Percentiles rank a stretch among this genome's conserved stretches.
Conservation (phyloP, 768 basidiomycete genomes). For the Russula compacta region DNA sequence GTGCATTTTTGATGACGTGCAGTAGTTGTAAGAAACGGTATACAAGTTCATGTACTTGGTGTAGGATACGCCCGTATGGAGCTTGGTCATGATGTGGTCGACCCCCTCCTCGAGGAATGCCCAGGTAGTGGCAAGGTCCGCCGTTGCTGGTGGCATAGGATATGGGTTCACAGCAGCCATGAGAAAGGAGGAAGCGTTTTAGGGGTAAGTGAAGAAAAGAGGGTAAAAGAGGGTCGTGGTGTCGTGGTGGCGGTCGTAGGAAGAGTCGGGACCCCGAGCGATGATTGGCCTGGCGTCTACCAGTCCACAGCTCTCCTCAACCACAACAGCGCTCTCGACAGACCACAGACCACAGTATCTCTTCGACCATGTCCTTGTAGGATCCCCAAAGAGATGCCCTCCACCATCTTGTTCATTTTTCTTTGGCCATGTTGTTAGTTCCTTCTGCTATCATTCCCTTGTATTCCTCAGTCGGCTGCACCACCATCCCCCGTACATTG, state of each 20-base stretch:
- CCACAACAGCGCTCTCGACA: background rate
- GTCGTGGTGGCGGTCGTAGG: conserved; percentile 11
- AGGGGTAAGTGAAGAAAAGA: background rate
- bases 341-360: background rate
- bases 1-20: conserved; percentile 80
- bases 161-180: conserved; percentile 13
- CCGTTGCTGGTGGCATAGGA: conserved; percentile 50
- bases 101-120: conserved; percentile 78
- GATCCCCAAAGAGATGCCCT: background rate
- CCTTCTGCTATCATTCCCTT: background rate
- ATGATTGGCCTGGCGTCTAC: background rate
- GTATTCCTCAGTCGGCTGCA: background rate
- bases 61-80: conserved; percentile 82
- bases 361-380: background rate
- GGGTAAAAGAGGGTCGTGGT: background rate
- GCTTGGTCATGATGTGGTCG: conserved; percentile 88
- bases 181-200: background rate
- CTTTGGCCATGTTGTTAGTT: background rate
- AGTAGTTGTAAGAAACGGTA: conserved; percentile 97
- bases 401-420: background rate
- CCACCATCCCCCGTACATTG: background rate
- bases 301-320: too few species aligned
- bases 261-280: background rate
- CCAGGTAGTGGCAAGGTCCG: conserved; percentile 84
- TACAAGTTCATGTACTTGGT: conserved; percentile 84